Evolutionary conservation across 257 asterid species (phyloP), one percentile per base, ranked within the genome.

Genomic region (Fraxinus quadrangulata): DNA sequence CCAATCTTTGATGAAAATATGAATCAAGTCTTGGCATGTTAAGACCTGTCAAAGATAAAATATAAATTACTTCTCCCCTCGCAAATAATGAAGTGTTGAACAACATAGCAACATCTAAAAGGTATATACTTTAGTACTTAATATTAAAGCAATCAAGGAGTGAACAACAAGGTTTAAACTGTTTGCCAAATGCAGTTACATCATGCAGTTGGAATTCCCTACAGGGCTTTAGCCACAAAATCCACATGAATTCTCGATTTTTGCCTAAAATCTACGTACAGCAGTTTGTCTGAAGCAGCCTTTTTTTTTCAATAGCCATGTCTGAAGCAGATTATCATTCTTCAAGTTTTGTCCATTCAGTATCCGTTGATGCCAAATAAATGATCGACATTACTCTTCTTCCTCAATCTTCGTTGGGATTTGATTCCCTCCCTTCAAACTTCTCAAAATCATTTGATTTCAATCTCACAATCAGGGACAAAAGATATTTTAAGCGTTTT

Each of bases 371-470:
- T n/a, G n/a, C n/a, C n/a, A n/a, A n/a, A n/a, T n/a, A n/a, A n/a
- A 6, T 59, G 90, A 84, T 86, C 9, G 90, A 87, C 70, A 84
- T 81, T 78, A 77, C 83, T 78, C 72, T 85, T 74, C 84, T 78
- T 49, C 89, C 87, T n/a, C 63, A 66, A 70, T 36, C 85, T 31
- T 66, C 80, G 16, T 75, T 49, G 10, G 83, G 73, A 28, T 45
- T 77, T 3, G 88, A 86, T 26, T 85, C 88, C 11, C 82, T 85
- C 47, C 87, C 88, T 65, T 76, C 92, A 0, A 84, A 83, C 45
- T 88, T 83, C 77, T 75, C 94, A 37, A 90, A 82, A 67, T 80
- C 88, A 68, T 72, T 85, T 31, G 85, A 85, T 71, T 86, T 90
- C 65, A 78, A 82, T 67, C 84, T 90, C 12, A 77, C 80, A 19